Conservation (phyloP, 1,139 yeast species). For the Saccharomyces hybrid region DNA sequence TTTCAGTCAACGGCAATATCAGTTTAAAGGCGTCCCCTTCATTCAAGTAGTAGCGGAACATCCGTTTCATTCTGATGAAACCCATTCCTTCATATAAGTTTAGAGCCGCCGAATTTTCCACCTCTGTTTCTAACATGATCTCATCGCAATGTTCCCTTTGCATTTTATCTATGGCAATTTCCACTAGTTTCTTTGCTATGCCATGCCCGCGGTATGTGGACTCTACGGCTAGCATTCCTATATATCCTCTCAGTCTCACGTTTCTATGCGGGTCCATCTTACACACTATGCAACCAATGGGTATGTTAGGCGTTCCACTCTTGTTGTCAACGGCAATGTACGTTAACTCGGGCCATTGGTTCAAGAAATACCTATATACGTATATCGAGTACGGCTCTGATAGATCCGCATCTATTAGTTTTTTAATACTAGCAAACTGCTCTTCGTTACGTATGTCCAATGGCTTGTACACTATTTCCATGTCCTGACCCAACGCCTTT, state of each 20-base stretch:
- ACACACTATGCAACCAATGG: constrained; percentile 78
- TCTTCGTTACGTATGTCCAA: constrained; percentile 22
- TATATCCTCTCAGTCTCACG: constrained; percentile 73
- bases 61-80: constrained; percentile 70
- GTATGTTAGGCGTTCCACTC: constrained; percentile 22
- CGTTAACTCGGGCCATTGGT: constrained; percentile 63
- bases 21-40: constrained; percentile 89
- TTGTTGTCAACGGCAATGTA: constrained; percentile 40
- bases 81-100: constrained; percentile 80
- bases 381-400: constrained; percentile 70
- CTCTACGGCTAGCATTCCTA: constrained; percentile 91
- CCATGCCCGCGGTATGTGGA: constrained; percentile 66
- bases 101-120: constrained; percentile 69
- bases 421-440: constrained; percentile 34
- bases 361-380: constrained; percentile 61
- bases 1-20: constrained; percentile 56
- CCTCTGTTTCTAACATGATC: constrained; percentile 86
- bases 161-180: constrained; percentile 60
- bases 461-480: constrained; percentile 20
- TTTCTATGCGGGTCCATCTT: constrained; percentile 75
- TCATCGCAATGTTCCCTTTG: constrained; percentile 64
- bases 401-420: constrained; percentile 50
- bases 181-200: constrained; percentile 68
- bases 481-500: neutral
- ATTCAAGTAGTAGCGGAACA: constrained; percentile 80